Conservation (phyloP, 345 rosid genomes). For the Triadica sebifera region DNA sequence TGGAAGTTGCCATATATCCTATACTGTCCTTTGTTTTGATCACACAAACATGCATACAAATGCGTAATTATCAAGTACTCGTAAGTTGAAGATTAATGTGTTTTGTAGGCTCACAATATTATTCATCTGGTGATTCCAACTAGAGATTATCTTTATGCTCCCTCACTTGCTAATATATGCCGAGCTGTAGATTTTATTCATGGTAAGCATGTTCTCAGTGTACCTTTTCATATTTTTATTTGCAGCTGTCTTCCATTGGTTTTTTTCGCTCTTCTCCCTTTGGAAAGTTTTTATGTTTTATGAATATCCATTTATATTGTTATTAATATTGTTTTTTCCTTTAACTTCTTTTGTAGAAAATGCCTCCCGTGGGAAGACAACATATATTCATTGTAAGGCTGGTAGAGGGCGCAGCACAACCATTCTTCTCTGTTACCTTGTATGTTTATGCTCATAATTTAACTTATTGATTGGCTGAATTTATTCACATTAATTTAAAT, state of each 20-base stretch:
- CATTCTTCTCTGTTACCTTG: slow-evolving; percentile 87
- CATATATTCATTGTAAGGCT: slow-evolving; percentile 94
- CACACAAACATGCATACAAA: neutral
- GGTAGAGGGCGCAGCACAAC: slow-evolving; percentile 95
- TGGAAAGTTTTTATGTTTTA: neutral
- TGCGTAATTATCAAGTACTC: neutral
- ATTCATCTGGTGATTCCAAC: slow-evolving; percentile 88
- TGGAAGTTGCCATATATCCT: neutral
- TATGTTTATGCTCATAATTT: neutral
- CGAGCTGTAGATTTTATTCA: slow-evolving; percentile 74
- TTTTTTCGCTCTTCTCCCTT: neutral
- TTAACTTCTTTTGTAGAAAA: slow-evolving; percentile 43
- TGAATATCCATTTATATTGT: neutral
- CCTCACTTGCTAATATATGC: slow-evolving; percentile 54
- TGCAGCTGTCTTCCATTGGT: neutral
- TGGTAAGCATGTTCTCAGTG: slow-evolving; percentile 37
- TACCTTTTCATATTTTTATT: neutral
- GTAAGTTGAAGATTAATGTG: neutral
- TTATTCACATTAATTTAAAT: neutral
- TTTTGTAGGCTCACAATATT: slow-evolving; percentile 65
- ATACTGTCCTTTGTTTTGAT: neutral
- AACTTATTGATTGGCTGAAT: neutral
- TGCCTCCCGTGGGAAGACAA: slow-evolving; percentile 54
- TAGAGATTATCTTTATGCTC: slow-evolving; percentile 86
- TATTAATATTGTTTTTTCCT: neutral